Evolutionary conservation across 176 grass and related monocot genomes (phyloP).

Genomic region (Secale cereale): DNA sequence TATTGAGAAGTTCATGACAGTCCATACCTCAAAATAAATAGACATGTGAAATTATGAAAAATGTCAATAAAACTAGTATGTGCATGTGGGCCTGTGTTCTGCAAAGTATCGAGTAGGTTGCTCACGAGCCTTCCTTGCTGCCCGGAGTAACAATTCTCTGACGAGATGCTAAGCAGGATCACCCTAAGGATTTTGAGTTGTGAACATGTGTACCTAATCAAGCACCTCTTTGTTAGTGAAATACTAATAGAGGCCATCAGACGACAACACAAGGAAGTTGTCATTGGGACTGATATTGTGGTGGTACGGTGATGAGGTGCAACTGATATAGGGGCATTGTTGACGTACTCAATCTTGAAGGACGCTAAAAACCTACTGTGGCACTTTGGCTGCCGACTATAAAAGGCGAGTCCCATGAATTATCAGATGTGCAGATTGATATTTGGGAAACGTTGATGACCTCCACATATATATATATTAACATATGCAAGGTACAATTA

Average conservation of each 20-base stretch:
- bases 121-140: slow-evolving; percentile 59
- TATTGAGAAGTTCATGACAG: neutral
- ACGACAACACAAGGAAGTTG: slow-evolving; percentile 71
- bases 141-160: slow-evolving; percentile 51
- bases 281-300: slow-evolving; percentile 54
- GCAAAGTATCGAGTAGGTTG: neutral
- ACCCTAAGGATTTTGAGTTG: slow-evolving; percentile 41
- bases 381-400: slow-evolving; percentile 55
- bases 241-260: slow-evolving; percentile 85
- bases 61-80: neutral
- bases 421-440: neutral
- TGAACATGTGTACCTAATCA: slow-evolving; percentile 54
- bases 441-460: neutral
- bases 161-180: slow-evolving; percentile 73
- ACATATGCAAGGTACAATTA: neutral
- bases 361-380: slow-evolving; percentile 50
- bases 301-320: slow-evolving; percentile 52
- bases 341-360: slow-evolving; percentile 71
- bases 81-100: neutral
- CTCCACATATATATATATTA: neutral
- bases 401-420: neutral
- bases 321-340: slow-evolving; percentile 47
- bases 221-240: slow-evolving; percentile 84
- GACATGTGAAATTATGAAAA: neutral
- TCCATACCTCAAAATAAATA: slow-evolving; percentile 50